phyloP scores from a whole-genome alignment of 768 basidiomycete species.

The Lentinula detonsa region DNA sequence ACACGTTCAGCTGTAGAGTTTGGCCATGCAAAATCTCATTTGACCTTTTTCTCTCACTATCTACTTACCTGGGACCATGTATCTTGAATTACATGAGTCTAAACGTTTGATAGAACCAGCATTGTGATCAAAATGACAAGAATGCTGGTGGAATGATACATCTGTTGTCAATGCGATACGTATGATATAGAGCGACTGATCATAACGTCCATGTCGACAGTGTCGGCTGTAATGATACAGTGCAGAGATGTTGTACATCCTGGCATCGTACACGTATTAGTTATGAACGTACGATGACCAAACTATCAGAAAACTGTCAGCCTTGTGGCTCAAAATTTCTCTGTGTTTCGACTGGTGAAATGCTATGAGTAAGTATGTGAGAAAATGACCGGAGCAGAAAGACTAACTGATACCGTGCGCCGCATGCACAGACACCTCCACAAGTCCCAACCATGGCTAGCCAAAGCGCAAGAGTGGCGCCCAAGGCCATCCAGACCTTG shows the following conservation, averaged over 20 bases:
- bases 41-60: too few species aligned
- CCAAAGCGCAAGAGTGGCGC: slow-evolving; percentile 44
- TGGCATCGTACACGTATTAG: too few species aligned
- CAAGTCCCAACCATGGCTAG: slow-evolving; percentile 31
- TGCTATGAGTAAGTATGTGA: background rate
- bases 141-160: background rate
- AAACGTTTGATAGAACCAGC: background rate
- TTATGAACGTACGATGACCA: too few species aligned
- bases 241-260: too few species aligned
- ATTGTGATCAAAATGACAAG: background rate
- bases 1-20: too few species aligned
- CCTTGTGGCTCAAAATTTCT: background rate
- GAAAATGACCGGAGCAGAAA: background rate
- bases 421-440: slow-evolving; percentile 23
- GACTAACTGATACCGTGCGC: slow-evolving; percentile 13
- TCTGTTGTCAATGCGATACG: background rate
- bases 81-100: background rate
- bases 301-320: too few species aligned
- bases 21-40: too few species aligned
- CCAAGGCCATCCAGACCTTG: slow-evolving; percentile 47
- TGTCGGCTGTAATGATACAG: too few species aligned
- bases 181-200: background rate
- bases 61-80: background rate
- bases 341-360: background rate
- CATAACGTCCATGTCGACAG: too few species aligned